Percentiles rank a stretch among this genome's conserved stretches.
Conservation (phyloP, 768 basidiomycete genomes). For the Calocera cornea region DNA sequence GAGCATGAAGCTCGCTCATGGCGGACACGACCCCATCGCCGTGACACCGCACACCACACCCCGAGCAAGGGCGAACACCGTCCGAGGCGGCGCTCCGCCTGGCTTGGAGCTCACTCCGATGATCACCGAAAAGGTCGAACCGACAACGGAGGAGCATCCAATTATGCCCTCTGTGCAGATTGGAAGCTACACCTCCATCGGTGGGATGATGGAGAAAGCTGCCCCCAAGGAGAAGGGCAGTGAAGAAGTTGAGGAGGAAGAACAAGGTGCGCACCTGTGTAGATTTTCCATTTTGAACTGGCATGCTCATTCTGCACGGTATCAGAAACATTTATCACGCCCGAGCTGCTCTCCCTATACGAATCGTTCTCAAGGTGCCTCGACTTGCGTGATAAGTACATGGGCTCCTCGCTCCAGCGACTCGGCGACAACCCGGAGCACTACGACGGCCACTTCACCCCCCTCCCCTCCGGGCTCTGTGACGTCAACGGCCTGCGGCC, state of each 20-base stretch:
- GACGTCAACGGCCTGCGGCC: constrained; percentile 57
- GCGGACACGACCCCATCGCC: neutral
- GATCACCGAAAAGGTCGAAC: neutral
- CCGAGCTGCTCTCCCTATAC: constrained; percentile 35
- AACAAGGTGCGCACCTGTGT: neutral
- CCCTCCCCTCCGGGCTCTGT: constrained; percentile 46
- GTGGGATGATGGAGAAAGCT: neutral
- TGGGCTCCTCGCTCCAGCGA: constrained; percentile 69
- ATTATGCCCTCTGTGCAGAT: neutral
- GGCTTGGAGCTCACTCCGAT: neutral
- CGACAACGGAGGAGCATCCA: neutral
- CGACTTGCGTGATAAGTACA: constrained; percentile 90
- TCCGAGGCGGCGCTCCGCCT: neutral
- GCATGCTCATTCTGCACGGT: neutral
- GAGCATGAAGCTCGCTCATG: constrained; percentile 5
- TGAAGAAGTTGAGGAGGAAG: neutral
- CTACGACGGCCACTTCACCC: constrained; percentile 65
- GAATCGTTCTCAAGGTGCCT: constrained; percentile 72
- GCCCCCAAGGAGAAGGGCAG: neutral
- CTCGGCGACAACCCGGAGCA: constrained; percentile 92
- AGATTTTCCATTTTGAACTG: neutral
- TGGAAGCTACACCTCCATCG: neutral
- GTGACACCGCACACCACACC: neutral
- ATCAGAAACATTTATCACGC: constrained; percentile 13
- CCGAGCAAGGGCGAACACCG: constrained; percentile 1